Percentiles rank a stretch among this genome's conserved stretches.
phyloP scores from a whole-genome alignment of 768 basidiomycete species.

The Rhizopogon sp. region DNA sequence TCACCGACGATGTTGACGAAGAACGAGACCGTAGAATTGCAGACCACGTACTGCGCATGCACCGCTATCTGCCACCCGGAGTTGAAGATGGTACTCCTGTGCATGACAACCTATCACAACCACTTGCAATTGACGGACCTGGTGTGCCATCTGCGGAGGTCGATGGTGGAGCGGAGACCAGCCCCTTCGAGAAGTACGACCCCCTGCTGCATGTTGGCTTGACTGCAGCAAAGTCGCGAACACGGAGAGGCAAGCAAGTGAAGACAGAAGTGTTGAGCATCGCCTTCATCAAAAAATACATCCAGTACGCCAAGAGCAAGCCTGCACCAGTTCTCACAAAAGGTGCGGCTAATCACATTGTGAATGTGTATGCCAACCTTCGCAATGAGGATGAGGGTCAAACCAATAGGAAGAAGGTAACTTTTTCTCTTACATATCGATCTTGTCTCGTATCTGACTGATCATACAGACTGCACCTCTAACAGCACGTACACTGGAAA shows the following conservation, averaged over 20 bases:
- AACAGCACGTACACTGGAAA: slow-evolving; percentile 97
- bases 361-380: slow-evolving; percentile 85
- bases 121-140: slow-evolving; percentile 83
- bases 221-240: slow-evolving; percentile 40
- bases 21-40: slow-evolving; percentile 90
- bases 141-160: slow-evolving; percentile 32
- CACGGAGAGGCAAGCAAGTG: slow-evolving; percentile 53
- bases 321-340: slow-evolving; percentile 82
- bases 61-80: slow-evolving; percentile 93
- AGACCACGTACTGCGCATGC: slow-evolving; percentile 96
- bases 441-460: slow-evolving; percentile 1
- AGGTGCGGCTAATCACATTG: slow-evolving; percentile 92
- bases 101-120: slow-evolving; percentile 82
- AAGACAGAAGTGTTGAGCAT: slow-evolving; percentile 87
- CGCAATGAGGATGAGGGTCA: slow-evolving; percentile 86
- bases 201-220: slow-evolving; percentile 90
- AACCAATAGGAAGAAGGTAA: slow-evolving; percentile 81
- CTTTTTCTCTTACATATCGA: slow-evolving; percentile 6
- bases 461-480: slow-evolving; percentile 82
- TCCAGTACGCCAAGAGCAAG: slow-evolving; percentile 94
- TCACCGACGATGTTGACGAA: slow-evolving; percentile 98
- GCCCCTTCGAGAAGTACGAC: slow-evolving; percentile 95
- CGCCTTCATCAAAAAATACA: slow-evolving; percentile 95
- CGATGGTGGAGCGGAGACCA: slow-evolving; percentile 36
- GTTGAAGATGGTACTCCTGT: slow-evolving; percentile 94